Evolutionary conservation across 2,329 filamentous ascomycete genomes (phyloP), one percentile per base, ranked within the genome.

Genomic region (Periconia macrospinosa): DNA sequence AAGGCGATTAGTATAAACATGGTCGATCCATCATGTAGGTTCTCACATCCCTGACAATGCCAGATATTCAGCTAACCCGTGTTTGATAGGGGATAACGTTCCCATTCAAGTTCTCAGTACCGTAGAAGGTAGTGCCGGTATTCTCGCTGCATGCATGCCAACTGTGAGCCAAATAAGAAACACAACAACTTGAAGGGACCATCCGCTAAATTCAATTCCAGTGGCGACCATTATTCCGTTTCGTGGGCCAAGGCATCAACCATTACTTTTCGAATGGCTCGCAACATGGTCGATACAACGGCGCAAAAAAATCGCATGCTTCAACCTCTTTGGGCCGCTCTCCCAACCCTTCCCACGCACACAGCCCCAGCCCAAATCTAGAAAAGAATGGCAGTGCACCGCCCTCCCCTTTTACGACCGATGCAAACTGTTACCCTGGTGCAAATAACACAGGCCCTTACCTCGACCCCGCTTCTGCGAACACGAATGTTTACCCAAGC

Each of bases 151-250:
- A 5, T 37, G 33, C 33, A 37, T 37, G 33, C 33, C 33, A 37
- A 37, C 33, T n/a, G 33, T 37, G 15, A 37, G 33, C 11, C 33
- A 37, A 37, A 13, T 10, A 6, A 5, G 8, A 6, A 11, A 20
- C 5, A 13, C 11, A 33, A 7, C 30, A 33, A 6, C 30, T 20
- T 17, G 50, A 23, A 55, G 52, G 18, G 54, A 58, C 45, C 47
- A 37, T 13, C 57, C 1, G 55, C 55, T 17, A 55, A 53, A 37
- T 60, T 52, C 46, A 54, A 56, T 52, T 55, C 18, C 58, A 55
- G 30, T 60, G 55, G 55, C 55, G 57, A 7, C 57, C 57, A 1
- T 52, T 60, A n/a, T 60, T 60, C 53, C 51, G 47, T 19, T 60
- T 55, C 50, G 44, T 56, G 2, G 45, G 53, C 35, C 30, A 27